Evolutionary conservation across 768 basidiomycete species (phyloP).

Genomic region (Asterophora parasitica): DNA sequence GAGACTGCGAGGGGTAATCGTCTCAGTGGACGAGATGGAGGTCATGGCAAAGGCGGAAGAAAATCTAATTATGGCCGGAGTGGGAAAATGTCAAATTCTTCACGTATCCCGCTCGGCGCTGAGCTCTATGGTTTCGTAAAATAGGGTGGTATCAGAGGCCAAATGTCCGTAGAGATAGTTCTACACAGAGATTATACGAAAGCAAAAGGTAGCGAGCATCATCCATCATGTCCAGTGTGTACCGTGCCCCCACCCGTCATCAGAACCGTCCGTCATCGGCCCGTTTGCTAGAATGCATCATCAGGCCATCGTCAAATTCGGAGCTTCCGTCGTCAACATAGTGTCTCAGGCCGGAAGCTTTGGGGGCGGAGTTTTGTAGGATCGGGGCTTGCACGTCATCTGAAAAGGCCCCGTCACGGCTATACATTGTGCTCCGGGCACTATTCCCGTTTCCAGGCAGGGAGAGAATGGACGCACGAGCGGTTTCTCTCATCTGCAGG

Average conservation of each 20-base stretch:
- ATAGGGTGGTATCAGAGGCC: slow-evolving; percentile 1
- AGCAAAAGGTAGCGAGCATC: not conserved
- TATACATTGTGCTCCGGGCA: slow-evolving; percentile 45
- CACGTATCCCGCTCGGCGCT: not conserved
- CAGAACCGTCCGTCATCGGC: slow-evolving; percentile 34
- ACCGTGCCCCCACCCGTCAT: slow-evolving; percentile 2
- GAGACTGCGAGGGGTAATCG: slow-evolving; percentile 12
- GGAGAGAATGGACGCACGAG: slow-evolving; percentile 60
- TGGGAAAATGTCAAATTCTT: not conserved
- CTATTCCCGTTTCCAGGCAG: slow-evolving; percentile 43
- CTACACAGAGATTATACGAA: slow-evolving; percentile 10
- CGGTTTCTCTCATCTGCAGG: slow-evolving; percentile 72
- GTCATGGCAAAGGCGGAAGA: slow-evolving; percentile 12
- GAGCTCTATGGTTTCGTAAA: not conserved
- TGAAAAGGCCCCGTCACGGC: slow-evolving; percentile 39
- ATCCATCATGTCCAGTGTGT: not conserved
- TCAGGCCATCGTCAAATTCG: slow-evolving; percentile 46
- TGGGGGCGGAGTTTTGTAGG: slow-evolving; percentile 41
- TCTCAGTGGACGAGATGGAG: slow-evolving; percentile 19
- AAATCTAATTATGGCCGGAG: not conserved
- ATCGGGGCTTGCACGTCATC: slow-evolving; percentile 58
- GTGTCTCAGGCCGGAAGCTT: slow-evolving; percentile 51
- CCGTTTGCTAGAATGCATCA: slow-evolving; percentile 34
- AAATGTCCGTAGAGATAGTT: slow-evolving; percentile 13
- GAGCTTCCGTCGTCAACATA: slow-evolving; percentile 46